A percentile compares a stretch with the other conserved stretches of the same genome.
Conservation (phyloP, 768 basidiomycete genomes). For the Naganishia vaughanmartiniae region DNA sequence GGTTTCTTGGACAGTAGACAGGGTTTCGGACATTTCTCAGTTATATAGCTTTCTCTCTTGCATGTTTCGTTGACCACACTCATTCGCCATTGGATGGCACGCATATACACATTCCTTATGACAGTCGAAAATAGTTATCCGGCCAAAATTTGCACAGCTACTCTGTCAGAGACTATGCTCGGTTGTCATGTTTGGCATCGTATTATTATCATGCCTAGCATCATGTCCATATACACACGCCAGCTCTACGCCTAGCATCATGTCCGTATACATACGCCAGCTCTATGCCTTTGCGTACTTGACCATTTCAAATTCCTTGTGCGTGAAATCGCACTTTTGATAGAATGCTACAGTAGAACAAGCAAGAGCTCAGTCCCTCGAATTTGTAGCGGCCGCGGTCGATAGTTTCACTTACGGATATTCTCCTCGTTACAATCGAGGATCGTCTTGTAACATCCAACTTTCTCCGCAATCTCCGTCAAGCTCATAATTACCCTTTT, state of each 20-base stretch:
- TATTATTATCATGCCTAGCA: no score
- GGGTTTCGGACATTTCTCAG: constrained; percentile 11
- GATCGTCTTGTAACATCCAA: constrained; percentile 92
- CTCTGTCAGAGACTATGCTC: no score
- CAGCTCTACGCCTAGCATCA: no score
- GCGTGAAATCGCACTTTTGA: constrained; percentile 82
- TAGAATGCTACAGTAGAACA: constrained; percentile 73
- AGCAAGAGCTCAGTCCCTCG: not conserved
- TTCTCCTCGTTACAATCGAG: constrained; percentile 89
- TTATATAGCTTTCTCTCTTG: constrained; percentile 1
- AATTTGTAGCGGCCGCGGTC: no score
- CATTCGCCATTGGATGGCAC: constrained; percentile 9
- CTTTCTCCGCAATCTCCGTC: constrained; percentile 71
- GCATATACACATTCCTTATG: not conserved
- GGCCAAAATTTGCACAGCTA: no score
- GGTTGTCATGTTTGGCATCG: no score
- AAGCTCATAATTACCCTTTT: constrained; percentile 80
- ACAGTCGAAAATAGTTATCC: not conserved
- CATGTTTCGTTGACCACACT: constrained; percentile 16
- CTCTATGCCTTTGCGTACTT: constrained; percentile 37
- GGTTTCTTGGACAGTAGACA: constrained; percentile 5
- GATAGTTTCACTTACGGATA: constrained; percentile 65
- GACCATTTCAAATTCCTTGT: constrained; percentile 92
- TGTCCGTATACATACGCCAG: no score
- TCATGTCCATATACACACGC: no score